A percentile compares a stretch with the other conserved stretches of the same genome.
Evolutionary conservation across 257 asterid species (phyloP).

Genomic region (Scutellaria minor): DNA sequence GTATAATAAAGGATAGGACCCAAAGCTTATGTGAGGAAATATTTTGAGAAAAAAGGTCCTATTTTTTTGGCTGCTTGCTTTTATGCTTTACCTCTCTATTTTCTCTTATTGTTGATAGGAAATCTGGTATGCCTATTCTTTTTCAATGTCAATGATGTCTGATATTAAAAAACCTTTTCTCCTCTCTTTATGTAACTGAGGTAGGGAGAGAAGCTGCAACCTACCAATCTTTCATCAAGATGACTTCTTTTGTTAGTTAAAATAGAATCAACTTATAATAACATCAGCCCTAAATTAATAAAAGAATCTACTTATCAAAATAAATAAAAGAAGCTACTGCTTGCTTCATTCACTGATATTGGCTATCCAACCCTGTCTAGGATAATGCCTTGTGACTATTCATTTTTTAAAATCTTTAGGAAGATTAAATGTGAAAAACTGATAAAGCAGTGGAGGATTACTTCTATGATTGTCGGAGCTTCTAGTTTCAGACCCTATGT

Average conservation of each 20-base stretch:
- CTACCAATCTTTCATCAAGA: conserved; percentile 24
- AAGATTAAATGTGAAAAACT: neutral
- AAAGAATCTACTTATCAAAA: neutral
- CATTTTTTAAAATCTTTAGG: neutral
- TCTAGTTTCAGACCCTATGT: neutral
- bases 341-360: neutral
- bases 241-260: conserved; percentile 2
- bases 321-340: no score
- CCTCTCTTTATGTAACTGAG: conserved; percentile 1
- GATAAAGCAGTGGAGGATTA: conserved; percentile 5
- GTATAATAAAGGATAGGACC: neutral
- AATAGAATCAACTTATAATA: neutral
- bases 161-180: neutral
- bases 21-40: neutral
- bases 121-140: neutral
- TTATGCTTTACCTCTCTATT: neutral
- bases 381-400: neutral
- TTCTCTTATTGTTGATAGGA: conserved; percentile 9
- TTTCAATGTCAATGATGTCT: neutral
- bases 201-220: conserved; percentile 1
- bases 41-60: neutral
- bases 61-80: neutral
- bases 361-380: conserved; percentile 5
- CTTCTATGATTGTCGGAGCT: neutral
- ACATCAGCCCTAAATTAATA: neutral